Evolutionary conservation across 176 grass and related monocot species (phyloP).

Genomic region (Zizania latifolia): DNA sequence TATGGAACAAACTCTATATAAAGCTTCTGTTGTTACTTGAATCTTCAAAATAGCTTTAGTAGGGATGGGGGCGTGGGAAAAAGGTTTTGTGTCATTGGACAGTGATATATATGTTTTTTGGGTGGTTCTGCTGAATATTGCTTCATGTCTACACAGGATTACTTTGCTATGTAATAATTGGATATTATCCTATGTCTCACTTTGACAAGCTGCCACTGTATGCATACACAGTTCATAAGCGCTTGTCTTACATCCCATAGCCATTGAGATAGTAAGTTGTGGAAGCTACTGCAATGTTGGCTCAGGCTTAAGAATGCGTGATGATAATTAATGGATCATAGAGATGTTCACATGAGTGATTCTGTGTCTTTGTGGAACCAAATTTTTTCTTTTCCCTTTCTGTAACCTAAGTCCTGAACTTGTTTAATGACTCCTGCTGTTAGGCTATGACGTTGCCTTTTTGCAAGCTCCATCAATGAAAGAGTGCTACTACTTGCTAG

Average conservation of each 20-base stretch:
- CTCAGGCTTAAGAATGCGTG: background rate
- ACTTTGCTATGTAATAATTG: background rate
- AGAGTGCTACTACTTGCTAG: background rate
- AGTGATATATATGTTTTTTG: constrained; percentile 7
- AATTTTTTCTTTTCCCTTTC: background rate
- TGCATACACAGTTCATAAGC: background rate
- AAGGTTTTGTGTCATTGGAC: constrained; percentile 9
- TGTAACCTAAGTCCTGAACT: background rate
- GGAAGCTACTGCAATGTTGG: constrained; percentile 1
- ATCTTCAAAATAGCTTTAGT: background rate
- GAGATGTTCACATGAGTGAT: too few species aligned
- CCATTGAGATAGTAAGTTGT: background rate
- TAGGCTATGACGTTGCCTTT: background rate
- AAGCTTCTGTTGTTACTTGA: background rate
- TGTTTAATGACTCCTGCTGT: background rate
- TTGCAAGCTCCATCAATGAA: background rate
- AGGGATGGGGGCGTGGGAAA: background rate
- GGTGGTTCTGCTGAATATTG: background rate
- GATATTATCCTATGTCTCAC: background rate
- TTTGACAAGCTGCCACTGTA: background rate
- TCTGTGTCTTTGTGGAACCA: background rate
- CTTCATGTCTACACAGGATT: background rate
- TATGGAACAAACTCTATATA: background rate
- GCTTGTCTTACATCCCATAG: constrained; percentile 12
- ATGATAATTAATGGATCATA: background rate